Base-by-base conservation (phyloP, 2,329 filamentous ascomycete species). In the Gaeumannomyces sp. region DNA sequence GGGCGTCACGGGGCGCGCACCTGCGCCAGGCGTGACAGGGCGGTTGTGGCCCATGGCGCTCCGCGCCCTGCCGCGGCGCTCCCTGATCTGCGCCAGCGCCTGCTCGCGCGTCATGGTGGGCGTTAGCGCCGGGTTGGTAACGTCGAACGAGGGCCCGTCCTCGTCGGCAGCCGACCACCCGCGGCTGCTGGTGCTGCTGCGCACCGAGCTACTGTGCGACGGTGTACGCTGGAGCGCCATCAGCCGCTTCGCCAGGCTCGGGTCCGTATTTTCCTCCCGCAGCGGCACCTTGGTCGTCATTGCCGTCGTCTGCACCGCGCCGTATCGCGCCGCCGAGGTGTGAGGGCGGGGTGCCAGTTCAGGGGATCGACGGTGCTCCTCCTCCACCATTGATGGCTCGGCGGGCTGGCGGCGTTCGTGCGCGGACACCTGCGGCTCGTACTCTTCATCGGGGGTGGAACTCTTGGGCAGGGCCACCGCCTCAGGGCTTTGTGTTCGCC, bases 31-130 rank as follows among this genome's bases (percentile, higher is more conserved):
- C 5, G 45, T 53, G 5, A 53, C 22, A n/a, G 45, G 19, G 6
- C 45, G 45, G 45, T 8, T n/a, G 45, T n/a, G 19, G 63, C 86
- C 82, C 5, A 87, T 86, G 65, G 89, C 84, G 73, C 88, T 91
- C 69, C 86, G 83, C 65, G 90, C 89, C 60, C 91, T 80, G 8
- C 89, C 89, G 64, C 91, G 79, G 33, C 91, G 82, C 76, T 91
- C 88, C 64, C 87, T 83, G 69, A 94, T 93, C 73, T 89, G 86
- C 64, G 89, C 89, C 22, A 94, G 81, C 4, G 90, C 90, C 74
- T 92, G 83, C 74, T 92, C 91, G 64, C 91, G 83, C 31, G 85
- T 85, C 84, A 89, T 87, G 56, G 86, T 89, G 6, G 86, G 85
- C 58, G 83, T 87, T 66, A 89, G 73, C 13, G 85, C 85, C 27